Conservation (phyloP, 805 yeast species). For the Vanderwaltozyma verrucispora region DNA sequence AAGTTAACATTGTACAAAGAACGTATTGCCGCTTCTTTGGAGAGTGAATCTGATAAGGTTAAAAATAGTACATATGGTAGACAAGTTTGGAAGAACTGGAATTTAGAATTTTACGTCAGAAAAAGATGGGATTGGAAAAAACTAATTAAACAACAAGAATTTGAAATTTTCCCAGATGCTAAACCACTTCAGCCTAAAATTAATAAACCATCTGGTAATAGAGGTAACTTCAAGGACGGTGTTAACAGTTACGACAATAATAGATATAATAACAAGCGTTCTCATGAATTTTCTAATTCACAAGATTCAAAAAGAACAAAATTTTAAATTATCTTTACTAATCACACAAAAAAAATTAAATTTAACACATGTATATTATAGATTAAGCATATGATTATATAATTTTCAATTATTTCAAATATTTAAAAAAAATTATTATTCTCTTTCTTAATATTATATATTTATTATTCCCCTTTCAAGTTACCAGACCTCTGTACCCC, state of each 20-base stretch:
- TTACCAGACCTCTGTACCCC: constrained; percentile 44
- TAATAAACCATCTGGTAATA: neutral
- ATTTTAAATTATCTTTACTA: neutral
- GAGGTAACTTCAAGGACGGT: constrained; percentile 1
- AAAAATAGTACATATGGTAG: constrained; percentile 84
- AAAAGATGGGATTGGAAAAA: constrained; percentile 65
- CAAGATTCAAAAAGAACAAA: neutral
- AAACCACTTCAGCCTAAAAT: constrained; percentile 25
- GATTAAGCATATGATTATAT: neutral
- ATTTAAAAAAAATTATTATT: no score
- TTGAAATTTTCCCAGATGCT: constrained; percentile 31
- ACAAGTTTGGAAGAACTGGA: constrained; percentile 93
- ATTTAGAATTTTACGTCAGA: constrained; percentile 57
- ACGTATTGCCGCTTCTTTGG: constrained; percentile 62
- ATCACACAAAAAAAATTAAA: neutral
- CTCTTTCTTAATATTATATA: no score
- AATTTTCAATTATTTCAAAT: neutral
- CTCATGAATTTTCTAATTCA: neutral
- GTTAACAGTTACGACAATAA: neutral
- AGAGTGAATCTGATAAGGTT: constrained; percentile 49
- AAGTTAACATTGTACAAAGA: constrained; percentile 79
- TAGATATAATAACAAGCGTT: neutral
- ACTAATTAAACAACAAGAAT: constrained; percentile 44
- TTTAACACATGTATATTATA: neutral
- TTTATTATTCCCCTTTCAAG: no score